Evolutionary conservation across 768 basidiomycete genomes (phyloP), one percentile per base, ranked within the genome.

Genomic region (Pleurotus eryngii): DNA sequence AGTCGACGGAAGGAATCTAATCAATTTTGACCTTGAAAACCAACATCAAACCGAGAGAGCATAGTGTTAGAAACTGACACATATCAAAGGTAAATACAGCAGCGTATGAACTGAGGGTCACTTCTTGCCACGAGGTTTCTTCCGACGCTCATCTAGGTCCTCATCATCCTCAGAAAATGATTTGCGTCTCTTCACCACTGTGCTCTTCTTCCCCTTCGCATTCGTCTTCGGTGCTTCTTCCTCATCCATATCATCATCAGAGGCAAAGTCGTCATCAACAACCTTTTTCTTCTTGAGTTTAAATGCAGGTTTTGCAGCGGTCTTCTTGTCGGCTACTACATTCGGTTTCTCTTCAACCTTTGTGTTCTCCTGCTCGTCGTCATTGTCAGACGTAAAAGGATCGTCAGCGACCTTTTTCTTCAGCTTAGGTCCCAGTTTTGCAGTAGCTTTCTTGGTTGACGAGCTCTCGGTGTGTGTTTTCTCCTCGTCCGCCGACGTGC

Each of bases 341-440:
- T 35, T 35, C n/a, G 58, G 57, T 46, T 63, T 65, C 14, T 58
- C 63, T 2, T 60, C 60, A 12, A 65, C 57, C 47, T 58, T 62
- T 22, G 49, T 46, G 48, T 61, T 64, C 26, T 56, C 57, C 45
- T 63, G 65, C 14, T 58, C 63, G 1, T 62, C 60, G 14, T 73
- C 73, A 43, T 74, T 72, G 50, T 84, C 84, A 48, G 84, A 85
- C 46, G 72, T 82, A 69, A 89, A 90, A 7, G 79, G 81, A 67
- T 86, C 79, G 49, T 81, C 80, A 24, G 72, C 70, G 7, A 45
- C 64, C 61, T 79, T 82, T 58, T 75, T 78, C 65, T 83, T 84
- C 3, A 73, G 71, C 62, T 76, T 77, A 12, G 68, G 68, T 58
- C 81, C 84, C 14, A 65, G 56, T 59, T 79, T 75, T 43, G 60